Percentiles rank a stretch among this genome's conserved stretches.
Conservation (phyloP, 1,284 basidiomycete species). For the Vanrija pseudolonga region DNA sequence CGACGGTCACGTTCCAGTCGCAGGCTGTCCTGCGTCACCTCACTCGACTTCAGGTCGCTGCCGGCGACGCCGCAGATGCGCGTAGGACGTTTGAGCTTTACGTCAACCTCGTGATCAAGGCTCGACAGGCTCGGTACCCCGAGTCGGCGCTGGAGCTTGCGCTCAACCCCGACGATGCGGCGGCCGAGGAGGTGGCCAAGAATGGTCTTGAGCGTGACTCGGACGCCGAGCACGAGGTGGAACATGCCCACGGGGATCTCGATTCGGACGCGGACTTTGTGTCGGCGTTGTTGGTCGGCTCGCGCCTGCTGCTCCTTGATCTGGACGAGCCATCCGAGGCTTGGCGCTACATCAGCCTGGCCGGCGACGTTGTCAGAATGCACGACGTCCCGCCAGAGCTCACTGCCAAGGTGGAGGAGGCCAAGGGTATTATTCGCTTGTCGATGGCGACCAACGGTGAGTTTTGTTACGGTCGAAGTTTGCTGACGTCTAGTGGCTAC, state of each 20-base stretch:
- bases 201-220: constrained; percentile 18
- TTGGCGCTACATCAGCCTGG: constrained; percentile 44
- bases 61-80: constrained; percentile 64
- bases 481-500: constrained; percentile 58
- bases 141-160: constrained; percentile 48
- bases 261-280: constrained; percentile 70
- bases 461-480: background rate
- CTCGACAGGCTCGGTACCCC: constrained; percentile 58
- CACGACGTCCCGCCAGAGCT: constrained; percentile 8
- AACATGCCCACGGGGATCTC: constrained; percentile 13
- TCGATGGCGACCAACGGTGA: constrained; percentile 41
- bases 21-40: constrained; percentile 77
- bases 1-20: constrained; percentile 85
- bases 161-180: constrained; percentile 29
- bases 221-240: constrained; percentile 31
- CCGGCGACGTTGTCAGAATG: constrained; percentile 37
- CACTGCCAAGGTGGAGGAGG: constrained; percentile 39
- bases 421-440: constrained; percentile 47
- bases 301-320: constrained; percentile 63
- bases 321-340: constrained; percentile 43
- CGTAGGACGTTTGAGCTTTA: constrained; percentile 74
- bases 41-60: constrained; percentile 63
- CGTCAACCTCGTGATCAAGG: constrained; percentile 75
- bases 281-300: constrained; percentile 65
- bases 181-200: constrained; percentile 8